A percentile compares a stretch with the other conserved stretches of the same genome.
These are phyloP conservation scores for Vinca major DNA, from an alignment of 305 asterid species.

Conservation along the genomic window DNA sequence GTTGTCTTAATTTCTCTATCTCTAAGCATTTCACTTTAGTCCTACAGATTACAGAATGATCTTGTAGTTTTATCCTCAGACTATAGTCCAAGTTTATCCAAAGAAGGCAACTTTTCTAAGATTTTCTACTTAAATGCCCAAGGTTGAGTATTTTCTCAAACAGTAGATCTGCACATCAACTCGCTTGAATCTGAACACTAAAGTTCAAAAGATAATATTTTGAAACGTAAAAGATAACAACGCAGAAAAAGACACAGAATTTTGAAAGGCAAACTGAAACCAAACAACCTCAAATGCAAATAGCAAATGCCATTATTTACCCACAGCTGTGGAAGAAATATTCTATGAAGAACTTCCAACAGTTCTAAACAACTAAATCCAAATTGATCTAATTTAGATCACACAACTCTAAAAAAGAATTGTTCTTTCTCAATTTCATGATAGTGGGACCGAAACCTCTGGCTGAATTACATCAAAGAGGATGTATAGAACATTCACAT, in stretches of 20 bases:
- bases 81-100: neutral
- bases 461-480: neutral
- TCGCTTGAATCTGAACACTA: neutral
- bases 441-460: neutral
- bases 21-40: neutral
- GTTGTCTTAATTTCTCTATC: neutral
- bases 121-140: neutral
- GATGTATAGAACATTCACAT: neutral
- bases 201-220: neutral
- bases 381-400: neutral
- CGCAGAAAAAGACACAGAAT: neutral
- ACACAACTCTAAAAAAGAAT: neutral
- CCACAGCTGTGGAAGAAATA: neutral
- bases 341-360: neutral
- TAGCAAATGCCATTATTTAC: neutral
- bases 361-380: neutral
- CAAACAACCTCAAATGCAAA: neutral
- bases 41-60: neutral
- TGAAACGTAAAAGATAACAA: neutral
- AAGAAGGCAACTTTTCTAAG: neutral
- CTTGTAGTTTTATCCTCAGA: neutral
- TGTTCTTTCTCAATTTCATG: neutral
- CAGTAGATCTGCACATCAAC: neutral
- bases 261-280: too few species aligned
- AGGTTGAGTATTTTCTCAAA: neutral